Base-by-base conservation (phyloP, 768 basidiomycete genomes). In the Mrakia gelida region DNA sequence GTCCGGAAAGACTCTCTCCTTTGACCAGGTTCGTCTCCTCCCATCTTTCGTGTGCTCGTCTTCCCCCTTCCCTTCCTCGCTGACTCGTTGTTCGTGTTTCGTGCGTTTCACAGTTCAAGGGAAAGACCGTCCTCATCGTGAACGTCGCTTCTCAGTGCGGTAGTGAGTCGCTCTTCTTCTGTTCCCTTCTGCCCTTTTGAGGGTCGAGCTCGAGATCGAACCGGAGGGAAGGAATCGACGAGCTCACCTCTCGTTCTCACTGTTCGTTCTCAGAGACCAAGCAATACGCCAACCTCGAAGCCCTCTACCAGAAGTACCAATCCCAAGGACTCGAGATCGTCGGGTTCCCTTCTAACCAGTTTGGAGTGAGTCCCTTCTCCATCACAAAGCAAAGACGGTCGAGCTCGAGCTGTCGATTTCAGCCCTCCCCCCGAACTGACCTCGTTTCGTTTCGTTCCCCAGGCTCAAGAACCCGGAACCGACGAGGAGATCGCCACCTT, bases 261-360 rank as follows among this genome's bases (percentile, higher is more conserved):
- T 49, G 43, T 56, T 28, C 49, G 1, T 2, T 6, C 72, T 67
- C 26, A 28, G 79, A 83, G 32, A 85, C 84, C 7, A 83, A 83
- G 8, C 83, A 84, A 71, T 85, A 85, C 82, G 83, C 82, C 65
- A 81, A 81, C 34, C 79, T 85, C 28, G 83, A 85, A 78, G 82
- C 80, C 10, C 71, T 85, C 38, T 81, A 84, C 73, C 81, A 83
- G 76, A 83, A 83, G 75, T 82, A 85, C 80, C 75, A 80, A 1
- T 75, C 78, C 28, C 81, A 83, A 54, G 84, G 84, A 10, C 75
- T 85, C 54, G 81, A 81, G 63, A 82, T 83, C 73, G 75, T 84
- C 75, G 84, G 84, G 3, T 85, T 85, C 81, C 84, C 84, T 10
- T 83, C 81, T 65, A 84, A 85, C 78, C 84, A 84, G 80, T 82